Evolutionary conservation across 805 yeast genomes (phyloP), one percentile per base, ranked within the genome.

Genomic region (Candida orba): DNA sequence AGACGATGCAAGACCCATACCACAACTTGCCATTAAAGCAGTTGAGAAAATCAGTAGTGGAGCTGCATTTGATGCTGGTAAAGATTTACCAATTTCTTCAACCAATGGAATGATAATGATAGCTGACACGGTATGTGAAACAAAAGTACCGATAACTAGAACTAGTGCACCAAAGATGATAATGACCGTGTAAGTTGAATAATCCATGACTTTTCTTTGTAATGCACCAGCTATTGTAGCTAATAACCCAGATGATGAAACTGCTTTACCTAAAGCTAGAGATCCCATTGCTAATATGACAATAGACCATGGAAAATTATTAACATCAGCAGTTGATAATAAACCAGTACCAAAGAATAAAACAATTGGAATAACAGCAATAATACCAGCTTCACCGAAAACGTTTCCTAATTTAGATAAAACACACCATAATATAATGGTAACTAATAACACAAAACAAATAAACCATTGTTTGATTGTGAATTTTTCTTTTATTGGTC

Each of bases 271-370:
- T 40, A 91, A 71, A 1, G 96, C 93, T 42, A 91, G 74, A 52
- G 98, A 97, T 34, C 99, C 99, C 98, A 91, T 91, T 10, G 98
- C 97, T 48, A 91, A 71, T 37, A 90, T 79, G 20, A 93, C 95
- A 57, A 93, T 91, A 5, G 95, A 84, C 99, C 99, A 91, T 25
- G 96, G 87, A 64, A 91, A 91, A 59, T 87, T 85, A 64, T 91
- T 90, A 60, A 91, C 82, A 61, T 93, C 98, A 37, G 86, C 85
- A 1, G 90, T 80, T 6, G 85, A 73, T 48, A 91, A 67, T 30
- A 90, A 62, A 1, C 96, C 96, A 0, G 96, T 78, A 15, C 96
- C 98, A 59, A 91, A 91, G 58, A 93, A 83, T 24, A 89, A 64
- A 17, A 87, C 81, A 44, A 91, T 76, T 8, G 98, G 97, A 25